phyloP scores from a whole-genome alignment of 805 yeast genomes.

The Ogataea sp. region DNA sequence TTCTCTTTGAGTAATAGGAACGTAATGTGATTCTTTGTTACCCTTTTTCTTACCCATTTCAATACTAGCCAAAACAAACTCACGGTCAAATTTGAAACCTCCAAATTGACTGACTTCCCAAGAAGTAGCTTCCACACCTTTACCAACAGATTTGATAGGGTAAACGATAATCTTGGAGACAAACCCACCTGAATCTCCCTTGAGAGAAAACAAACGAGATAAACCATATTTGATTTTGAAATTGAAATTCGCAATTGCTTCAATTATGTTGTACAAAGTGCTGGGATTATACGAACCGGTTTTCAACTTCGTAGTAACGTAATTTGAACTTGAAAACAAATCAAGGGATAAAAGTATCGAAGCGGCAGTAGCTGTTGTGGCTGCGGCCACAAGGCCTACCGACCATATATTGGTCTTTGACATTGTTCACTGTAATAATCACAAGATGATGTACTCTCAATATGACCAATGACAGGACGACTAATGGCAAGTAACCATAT shows the following conservation, averaged over 20 bases:
- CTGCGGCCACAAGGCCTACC: background rate
- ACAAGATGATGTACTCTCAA: too few species aligned
- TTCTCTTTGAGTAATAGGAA: conserved; percentile 9
- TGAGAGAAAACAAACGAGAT: background rate
- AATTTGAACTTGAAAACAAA: background rate
- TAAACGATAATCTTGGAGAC: conserved; percentile 18
- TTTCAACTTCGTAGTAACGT: background rate
- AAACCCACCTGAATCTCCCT: conserved; percentile 15
- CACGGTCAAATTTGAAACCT: conserved; percentile 20
- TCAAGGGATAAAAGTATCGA: background rate
- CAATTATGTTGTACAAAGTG: background rate
- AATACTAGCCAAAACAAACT: conserved; percentile 14
- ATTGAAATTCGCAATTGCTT: background rate
- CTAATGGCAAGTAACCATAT: too few species aligned
- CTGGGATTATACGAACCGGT: background rate
- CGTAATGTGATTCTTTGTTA: conserved; percentile 6
- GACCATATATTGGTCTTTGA: background rate
- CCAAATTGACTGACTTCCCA: conserved; percentile 20
- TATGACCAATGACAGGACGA: too few species aligned
- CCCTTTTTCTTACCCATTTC: conserved; percentile 3
- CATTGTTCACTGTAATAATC: too few species aligned
- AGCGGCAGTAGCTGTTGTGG: background rate
- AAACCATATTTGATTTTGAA: background rate
- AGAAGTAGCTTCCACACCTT: conserved; percentile 16
- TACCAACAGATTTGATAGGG: conserved; percentile 22